Conservation (phyloP, 1,139 yeast species). For the Scheffersomyces segobiensis region DNA sequence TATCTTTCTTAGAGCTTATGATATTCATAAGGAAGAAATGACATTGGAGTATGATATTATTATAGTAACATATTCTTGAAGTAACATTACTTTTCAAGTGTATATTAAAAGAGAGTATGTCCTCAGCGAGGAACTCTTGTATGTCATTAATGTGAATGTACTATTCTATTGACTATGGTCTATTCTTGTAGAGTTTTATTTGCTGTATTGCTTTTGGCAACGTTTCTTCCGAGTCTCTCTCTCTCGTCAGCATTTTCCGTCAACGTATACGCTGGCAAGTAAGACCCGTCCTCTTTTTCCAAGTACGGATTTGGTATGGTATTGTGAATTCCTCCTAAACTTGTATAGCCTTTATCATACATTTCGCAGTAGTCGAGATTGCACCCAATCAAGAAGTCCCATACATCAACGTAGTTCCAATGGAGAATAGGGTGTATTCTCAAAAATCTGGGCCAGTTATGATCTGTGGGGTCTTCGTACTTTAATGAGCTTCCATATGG, state of each 20-base stretch:
- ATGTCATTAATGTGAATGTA: not conserved
- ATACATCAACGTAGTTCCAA: conserved; percentile 76
- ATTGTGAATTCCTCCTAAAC: conserved; percentile 71
- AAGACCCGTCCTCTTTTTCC: conserved; percentile 30
- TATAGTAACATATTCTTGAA: not conserved
- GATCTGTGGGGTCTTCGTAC: conserved; percentile 69
- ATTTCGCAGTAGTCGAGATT: conserved; percentile 62
- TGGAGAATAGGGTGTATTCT: conserved; percentile 80
- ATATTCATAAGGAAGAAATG: not conserved
- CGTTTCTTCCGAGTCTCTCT: conserved; percentile 36
- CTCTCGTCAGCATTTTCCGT: conserved; percentile 61
- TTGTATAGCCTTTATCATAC: conserved; percentile 79
- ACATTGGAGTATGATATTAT: not conserved
- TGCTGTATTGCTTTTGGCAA: not conserved
- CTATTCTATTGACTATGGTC: not conserved
- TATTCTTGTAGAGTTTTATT: not conserved
- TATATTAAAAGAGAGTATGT: not conserved
- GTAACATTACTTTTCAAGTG: not conserved
- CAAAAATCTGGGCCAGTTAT: conserved; percentile 83
- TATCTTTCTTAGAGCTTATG: not conserved
- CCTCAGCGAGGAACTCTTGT: not conserved
- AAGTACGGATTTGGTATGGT: conserved; percentile 70
- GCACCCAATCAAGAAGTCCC: conserved; percentile 63
- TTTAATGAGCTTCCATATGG: conserved; percentile 64
- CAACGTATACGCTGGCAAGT: conserved; percentile 67